Percentiles rank a stretch among this genome's conserved stretches.
Evolutionary conservation across 805 yeast genomes (phyloP).

Genomic region (Pichia scutulata): DNA sequence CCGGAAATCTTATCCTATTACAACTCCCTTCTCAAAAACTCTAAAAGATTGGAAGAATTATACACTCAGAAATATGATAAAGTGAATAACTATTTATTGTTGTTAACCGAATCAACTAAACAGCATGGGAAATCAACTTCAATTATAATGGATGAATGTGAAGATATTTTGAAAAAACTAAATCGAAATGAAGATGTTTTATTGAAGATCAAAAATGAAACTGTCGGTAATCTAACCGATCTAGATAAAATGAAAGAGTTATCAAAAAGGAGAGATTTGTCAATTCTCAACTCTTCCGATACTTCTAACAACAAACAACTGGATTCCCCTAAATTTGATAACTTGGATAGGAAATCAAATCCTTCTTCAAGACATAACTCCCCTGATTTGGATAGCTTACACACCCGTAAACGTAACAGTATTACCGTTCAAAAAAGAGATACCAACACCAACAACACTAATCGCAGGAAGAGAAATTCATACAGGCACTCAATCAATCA

Average conservation of each 20-base stretch:
- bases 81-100: conserved; percentile 35
- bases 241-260: conserved; percentile 10
- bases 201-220: conserved; percentile 12
- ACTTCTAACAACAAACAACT: background rate
- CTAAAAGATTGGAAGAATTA: conserved; percentile 41
- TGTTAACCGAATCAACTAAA: conserved; percentile 37
- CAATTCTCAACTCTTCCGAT: conserved; percentile 1
- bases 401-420: conserved; percentile 2
- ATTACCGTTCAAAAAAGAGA: background rate
- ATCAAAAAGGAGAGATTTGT: conserved; percentile 10
- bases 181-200: conserved; percentile 21
- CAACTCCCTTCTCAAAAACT: conserved; percentile 39
- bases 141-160: conserved; percentile 38
- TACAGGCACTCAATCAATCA: conserved; percentile 5
- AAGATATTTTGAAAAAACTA: conserved; percentile 33
- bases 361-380: background rate
- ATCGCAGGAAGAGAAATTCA: conserved; percentile 1
- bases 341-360: background rate
- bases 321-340: background rate
- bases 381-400: background rate
- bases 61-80: conserved; percentile 40
- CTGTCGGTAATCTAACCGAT: conserved; percentile 6
- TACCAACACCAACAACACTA: background rate
- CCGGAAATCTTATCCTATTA: conserved; percentile 42
- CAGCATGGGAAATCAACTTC: conserved; percentile 44